Evolutionary conservation across 139 green algal species (phyloP), one percentile per base, ranked within the genome.

Genomic region (Microglena sp.): DNA sequence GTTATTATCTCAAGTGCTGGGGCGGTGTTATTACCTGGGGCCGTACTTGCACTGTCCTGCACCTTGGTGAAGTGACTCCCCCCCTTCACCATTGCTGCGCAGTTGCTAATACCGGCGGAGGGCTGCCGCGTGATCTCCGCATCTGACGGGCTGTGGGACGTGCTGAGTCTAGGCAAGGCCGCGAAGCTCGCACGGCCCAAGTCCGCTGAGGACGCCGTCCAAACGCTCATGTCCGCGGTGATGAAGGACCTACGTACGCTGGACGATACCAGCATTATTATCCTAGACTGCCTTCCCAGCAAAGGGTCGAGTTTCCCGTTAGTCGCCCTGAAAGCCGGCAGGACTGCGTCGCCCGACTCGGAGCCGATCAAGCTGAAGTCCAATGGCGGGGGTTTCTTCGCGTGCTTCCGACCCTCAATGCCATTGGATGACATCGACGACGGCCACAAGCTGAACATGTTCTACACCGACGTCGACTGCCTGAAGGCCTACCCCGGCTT

Each of bases 111-210:
- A 24, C 89, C 87, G 4, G 21, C 34, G n/a, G 70, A 53, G 24
- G 79, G 82, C 5, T 85, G 44, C 24, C 88, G 88, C 2, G 29
- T 79, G 6, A 73, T 96, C 64, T 77, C 96, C 43, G 91, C 82
- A 4, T 86, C 71, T 1, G 90, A 96, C 50, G 90, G 90, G 34
- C 76, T 96, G 30, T 96, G 90, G 90, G 90, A 96, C 61, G 83
- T 88, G 11, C 81, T 96, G 68, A 73, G 6, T 15, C 40, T 50
- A 11, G 15, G 40, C 40, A 50, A 50, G 15, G 40, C 40, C 11
- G 40, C 15, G 40, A 11, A 50, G 40, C 11, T 15, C 11, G 11
- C 11, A 24, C 40, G 40, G 11, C 11, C 11, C 40, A 50, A 50
- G 15, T 11, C 40, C 11, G 15, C 40, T 15, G 40, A 11, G 11